phyloP scores from a whole-genome alignment of 306 rosid genomes.

The Begonia masoniana region DNA sequence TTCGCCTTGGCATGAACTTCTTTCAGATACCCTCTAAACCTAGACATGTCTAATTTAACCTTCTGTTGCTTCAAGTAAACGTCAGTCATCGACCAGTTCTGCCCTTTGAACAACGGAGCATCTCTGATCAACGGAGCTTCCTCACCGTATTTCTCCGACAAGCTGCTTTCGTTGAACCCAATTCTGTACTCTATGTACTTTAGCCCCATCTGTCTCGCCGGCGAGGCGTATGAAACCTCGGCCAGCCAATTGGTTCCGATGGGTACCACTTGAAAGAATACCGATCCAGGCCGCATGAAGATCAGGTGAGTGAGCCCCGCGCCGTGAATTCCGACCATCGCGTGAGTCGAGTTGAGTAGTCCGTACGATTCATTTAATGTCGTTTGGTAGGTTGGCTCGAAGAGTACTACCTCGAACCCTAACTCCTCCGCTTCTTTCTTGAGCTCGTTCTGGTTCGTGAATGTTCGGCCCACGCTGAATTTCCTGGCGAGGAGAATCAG shows the following conservation, averaged over 20 bases:
- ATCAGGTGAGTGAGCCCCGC: slow-evolving; percentile 31
- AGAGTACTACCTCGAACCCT: slow-evolving; percentile 28
- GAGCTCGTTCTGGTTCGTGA: slow-evolving; percentile 18
- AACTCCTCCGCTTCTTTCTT: slow-evolving; percentile 5
- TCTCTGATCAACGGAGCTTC: slow-evolving; percentile 14
- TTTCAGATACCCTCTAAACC: slow-evolving; percentile 13
- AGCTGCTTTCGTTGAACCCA: slow-evolving; percentile 20
- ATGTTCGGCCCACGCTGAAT: slow-evolving; percentile 7
- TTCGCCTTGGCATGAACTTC: slow-evolving; percentile 15
- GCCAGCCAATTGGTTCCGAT: slow-evolving; percentile 29
- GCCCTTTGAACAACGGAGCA: slow-evolving; percentile 5
- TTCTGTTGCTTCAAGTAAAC: slow-evolving; percentile 29
- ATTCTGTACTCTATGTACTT: slow-evolving; percentile 25
- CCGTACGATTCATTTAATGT: slow-evolving; percentile 6
- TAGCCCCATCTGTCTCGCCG: slow-evolving; percentile 12
- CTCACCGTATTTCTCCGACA: slow-evolving; percentile 18
- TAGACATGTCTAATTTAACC: slow-evolving; percentile 23
- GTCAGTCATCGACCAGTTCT: slow-evolving; percentile 16
- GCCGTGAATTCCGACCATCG: slow-evolving; percentile 40
- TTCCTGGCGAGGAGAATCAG: slow-evolving; percentile 13
- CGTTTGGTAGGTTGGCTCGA: slow-evolving; percentile 7
- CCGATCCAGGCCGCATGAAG: slow-evolving; percentile 20
- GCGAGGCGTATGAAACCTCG: slow-evolving; percentile 10
- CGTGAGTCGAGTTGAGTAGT: slow-evolving; percentile 22
- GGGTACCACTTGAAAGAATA: slow-evolving; percentile 40